Percentiles rank a stretch among this genome's conserved stretches.
phyloP scores from a whole-genome alignment of 2,329 filamentous ascomycete genomes.

The Xylariaceae sp. region DNA sequence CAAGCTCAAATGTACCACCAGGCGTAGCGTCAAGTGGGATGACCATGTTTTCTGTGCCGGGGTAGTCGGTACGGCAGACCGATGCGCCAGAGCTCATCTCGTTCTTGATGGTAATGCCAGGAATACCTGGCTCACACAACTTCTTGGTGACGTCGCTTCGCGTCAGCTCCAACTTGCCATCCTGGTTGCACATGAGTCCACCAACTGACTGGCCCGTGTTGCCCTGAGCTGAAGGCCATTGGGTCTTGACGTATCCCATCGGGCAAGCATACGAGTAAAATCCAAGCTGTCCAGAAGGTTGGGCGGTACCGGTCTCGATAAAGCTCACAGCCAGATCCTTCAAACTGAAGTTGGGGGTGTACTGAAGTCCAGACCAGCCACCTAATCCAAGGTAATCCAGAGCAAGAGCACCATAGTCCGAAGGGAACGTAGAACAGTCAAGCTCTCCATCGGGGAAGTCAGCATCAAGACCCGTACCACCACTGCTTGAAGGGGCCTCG shows the following conservation, averaged over 20 bases:
- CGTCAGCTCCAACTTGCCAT: constrained; percentile 72
- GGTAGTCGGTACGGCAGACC: constrained; percentile 94
- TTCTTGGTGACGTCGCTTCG: constrained; percentile 54
- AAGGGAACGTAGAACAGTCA: constrained; percentile 68
- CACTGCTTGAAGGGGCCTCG: constrained; percentile 22
- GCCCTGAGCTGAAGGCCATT: constrained; percentile 80
- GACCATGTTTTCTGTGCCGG: constrained; percentile 83
- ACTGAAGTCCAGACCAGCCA: constrained; percentile 79
- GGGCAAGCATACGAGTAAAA: constrained; percentile 95
- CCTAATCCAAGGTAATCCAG: constrained; percentile 62
- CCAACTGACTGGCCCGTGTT: constrained; percentile 77
- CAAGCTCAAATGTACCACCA: constrained; percentile 57
- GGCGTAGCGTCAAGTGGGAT: constrained; percentile 63
- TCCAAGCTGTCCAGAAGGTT: constrained; percentile 51
- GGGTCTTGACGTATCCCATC: constrained; percentile 84
- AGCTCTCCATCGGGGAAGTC: constrained; percentile 73
- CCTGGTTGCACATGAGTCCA: constrained; percentile 70
- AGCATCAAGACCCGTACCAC: constrained; percentile 51
- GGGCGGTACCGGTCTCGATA: constrained; percentile 57
- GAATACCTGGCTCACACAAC: constrained; percentile 69
- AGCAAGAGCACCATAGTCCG: constrained; percentile 69
- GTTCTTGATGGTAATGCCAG: constrained; percentile 70
- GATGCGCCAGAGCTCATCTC: constrained; percentile 60
- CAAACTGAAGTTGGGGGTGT: constrained; percentile 46
- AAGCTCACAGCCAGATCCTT: constrained; percentile 51